A percentile compares a stretch with the other conserved stretches of the same genome.
phyloP scores from a whole-genome alignment of 2,329 filamentous ascomycete species.

The Cytospora piceicola region DNA sequence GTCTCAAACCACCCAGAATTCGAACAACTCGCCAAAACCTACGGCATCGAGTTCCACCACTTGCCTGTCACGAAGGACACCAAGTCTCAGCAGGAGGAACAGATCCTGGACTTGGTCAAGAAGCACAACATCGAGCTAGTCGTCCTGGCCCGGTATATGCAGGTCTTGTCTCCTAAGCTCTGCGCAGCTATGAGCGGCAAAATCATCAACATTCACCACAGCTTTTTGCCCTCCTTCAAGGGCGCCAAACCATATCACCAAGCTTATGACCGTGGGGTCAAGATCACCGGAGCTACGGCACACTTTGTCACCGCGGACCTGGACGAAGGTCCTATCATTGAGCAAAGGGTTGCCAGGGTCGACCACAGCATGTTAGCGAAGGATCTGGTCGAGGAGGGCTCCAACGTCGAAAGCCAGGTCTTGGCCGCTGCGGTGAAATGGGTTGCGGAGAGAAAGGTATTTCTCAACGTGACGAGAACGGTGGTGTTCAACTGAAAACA shows the following conservation, averaged over 20 bases:
- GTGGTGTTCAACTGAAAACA: conserved; percentile 67
- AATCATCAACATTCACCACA: conserved; percentile 93
- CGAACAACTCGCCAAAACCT: conserved; percentile 67
- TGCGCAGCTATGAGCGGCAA: conserved; percentile 80
- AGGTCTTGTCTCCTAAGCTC: conserved; percentile 75
- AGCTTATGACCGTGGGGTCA: conserved; percentile 82
- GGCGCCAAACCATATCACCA: conserved; percentile 88
- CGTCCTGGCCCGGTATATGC: conserved; percentile 85
- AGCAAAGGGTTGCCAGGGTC: conserved; percentile 78
- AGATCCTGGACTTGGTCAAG: conserved; percentile 71
- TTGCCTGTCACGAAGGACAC: conserved; percentile 80
- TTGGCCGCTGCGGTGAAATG: conserved; percentile 82
- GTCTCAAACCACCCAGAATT: conserved; percentile 84
- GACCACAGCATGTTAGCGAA: conserved; percentile 77
- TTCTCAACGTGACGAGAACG: conserved; percentile 79
- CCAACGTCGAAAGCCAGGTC: conserved; percentile 83
- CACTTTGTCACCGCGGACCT: conserved; percentile 86
- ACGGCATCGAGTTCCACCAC: conserved; percentile 79
- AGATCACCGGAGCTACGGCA: conserved; percentile 85
- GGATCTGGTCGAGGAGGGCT: conserved; percentile 77
- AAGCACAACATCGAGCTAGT: conserved; percentile 76
- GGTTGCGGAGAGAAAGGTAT: conserved; percentile 77
- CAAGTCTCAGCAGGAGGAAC: conserved; percentile 72
- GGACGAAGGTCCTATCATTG: conserved; percentile 86
- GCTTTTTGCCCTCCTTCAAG: conserved; percentile 85